A percentile compares a stretch with the other conserved stretches of the same genome.
These are phyloP conservation scores for Aspergillus pseudoterreus DNA, from an alignment of 2,329 filamentous ascomycete genomes.

Conservation along the genomic window DNA sequence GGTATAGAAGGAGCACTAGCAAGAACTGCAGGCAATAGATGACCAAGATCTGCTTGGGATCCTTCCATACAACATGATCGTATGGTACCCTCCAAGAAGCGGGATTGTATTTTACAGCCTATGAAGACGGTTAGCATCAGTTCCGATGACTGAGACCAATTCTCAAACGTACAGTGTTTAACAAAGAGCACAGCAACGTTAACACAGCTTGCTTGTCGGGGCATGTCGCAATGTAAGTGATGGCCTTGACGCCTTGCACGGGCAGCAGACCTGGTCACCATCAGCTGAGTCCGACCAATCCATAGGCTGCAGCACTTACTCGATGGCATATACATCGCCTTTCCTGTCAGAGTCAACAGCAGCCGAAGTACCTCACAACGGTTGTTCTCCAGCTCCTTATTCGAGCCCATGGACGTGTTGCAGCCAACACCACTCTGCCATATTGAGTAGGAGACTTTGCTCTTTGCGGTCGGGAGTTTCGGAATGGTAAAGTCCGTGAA, in stretches of 20 bases:
- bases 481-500: slow-evolving; percentile 86
- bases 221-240: slow-evolving; percentile 85
- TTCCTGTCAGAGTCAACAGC: slow-evolving; percentile 78
- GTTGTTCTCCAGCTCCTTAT: slow-evolving; percentile 89
- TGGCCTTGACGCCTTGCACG: slow-evolving; percentile 73
- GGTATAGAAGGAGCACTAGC: slow-evolving; percentile 80
- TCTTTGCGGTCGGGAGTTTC: slow-evolving; percentile 63
- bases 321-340: slow-evolving; percentile 88
- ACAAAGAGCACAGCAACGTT: slow-evolving; percentile 82
- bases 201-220: slow-evolving; percentile 88
- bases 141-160: not conserved
- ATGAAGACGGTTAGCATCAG: slow-evolving; percentile 11
- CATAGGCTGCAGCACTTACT: slow-evolving; percentile 41
- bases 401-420: slow-evolving; percentile 82
- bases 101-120: slow-evolving; percentile 94
- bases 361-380: slow-evolving; percentile 84
- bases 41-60: slow-evolving; percentile 83
- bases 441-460: slow-evolving; percentile 86
- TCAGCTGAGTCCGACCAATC: slow-evolving; percentile 5
- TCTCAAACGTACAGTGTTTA: slow-evolving; percentile 73
- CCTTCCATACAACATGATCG: slow-evolving; percentile 86
- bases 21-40: slow-evolving; percentile 89
- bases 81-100: slow-evolving; percentile 92
- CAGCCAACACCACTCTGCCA: slow-evolving; percentile 98
- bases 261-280: slow-evolving; percentile 59